Percentiles rank a stretch among this genome's conserved stretches.
Conservation (phyloP, 2,329 filamentous ascomycete species). For the Raffaelea deltoideospora region DNA sequence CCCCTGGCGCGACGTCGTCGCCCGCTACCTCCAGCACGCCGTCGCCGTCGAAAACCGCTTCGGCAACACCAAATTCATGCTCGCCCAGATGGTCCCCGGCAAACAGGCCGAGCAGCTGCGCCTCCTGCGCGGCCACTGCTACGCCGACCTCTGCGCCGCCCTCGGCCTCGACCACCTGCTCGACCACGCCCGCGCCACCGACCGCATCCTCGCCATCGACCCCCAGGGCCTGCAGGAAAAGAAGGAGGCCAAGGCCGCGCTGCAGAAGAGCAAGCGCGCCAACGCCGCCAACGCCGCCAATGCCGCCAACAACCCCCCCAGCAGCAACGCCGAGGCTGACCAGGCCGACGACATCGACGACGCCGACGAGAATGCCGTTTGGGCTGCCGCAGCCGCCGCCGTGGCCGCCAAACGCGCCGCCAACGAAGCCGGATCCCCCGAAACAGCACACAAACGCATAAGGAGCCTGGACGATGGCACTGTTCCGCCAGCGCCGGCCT, state of each 20-base stretch:
- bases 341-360: no score
- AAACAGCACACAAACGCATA: no score
- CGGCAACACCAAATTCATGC: slow-evolving; percentile 84
- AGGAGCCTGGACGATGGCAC: no score
- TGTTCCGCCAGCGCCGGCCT: no score
- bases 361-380: no score
- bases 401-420: no score
- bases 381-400: no score
- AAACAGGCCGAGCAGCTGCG: slow-evolving; percentile 49
- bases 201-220: slow-evolving; percentile 46
- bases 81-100: slow-evolving; percentile 74
- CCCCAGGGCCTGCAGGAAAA: slow-evolving; percentile 22
- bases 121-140: slow-evolving; percentile 54
- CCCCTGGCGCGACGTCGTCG: slow-evolving; percentile 63
- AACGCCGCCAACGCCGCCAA: neutral
- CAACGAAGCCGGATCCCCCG: no score
- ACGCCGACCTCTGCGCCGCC: slow-evolving; percentile 50
- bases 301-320: slow-evolving; percentile 10
- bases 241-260: slow-evolving; percentile 15
- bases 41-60: slow-evolving; percentile 74
- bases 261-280: slow-evolving; percentile 3
- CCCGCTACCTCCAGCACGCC: slow-evolving; percentile 56
- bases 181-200: slow-evolving; percentile 48
- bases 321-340: neutral
- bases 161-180: slow-evolving; percentile 46